Conservation (phyloP, 805 yeast species). For the Candida methanosorbosa region DNA sequence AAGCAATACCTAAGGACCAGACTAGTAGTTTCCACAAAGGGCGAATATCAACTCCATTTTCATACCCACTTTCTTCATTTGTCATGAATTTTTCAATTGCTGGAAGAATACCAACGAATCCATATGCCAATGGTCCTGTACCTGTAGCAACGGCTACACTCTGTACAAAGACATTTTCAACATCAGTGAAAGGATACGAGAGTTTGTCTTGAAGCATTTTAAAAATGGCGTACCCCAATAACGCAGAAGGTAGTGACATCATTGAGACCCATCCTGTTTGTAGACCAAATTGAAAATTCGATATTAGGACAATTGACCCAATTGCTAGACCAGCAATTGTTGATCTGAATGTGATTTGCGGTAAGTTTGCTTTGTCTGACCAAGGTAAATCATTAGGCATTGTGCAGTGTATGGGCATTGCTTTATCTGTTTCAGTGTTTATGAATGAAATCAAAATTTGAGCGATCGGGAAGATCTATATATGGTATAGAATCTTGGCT, state of each 20-base stretch:
- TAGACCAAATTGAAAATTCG: conserved; percentile 92
- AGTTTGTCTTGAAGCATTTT: conserved; percentile 37
- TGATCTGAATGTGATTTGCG: conserved; percentile 68
- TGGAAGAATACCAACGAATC: conserved; percentile 91
- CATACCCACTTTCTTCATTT: conserved; percentile 65
- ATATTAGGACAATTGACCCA: conserved; percentile 80
- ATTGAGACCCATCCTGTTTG: conserved; percentile 99
- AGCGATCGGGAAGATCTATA: too few relatives aligned
- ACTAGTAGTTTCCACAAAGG: conserved; percentile 47
- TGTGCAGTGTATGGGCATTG: background rate
- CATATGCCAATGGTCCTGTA: conserved; percentile 93
- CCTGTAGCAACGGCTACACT: conserved; percentile 96
- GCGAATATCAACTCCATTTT: conserved; percentile 23
- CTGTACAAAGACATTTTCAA: conserved; percentile 89
- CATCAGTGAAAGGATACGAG: conserved; percentile 58
- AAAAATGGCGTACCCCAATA: conserved; percentile 79
- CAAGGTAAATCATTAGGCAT: conserved; percentile 16
- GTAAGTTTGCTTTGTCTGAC: conserved; percentile 41
- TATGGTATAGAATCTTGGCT: too few relatives aligned
- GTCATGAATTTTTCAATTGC: conserved; percentile 88
- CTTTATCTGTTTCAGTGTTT: too few relatives aligned
- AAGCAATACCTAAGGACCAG: conserved; percentile 85
- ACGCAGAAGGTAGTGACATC: conserved; percentile 96
- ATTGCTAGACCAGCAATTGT: conserved; percentile 68
- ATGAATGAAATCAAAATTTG: too few relatives aligned